Evolutionary conservation across 106 monocot genomes (phyloP).

Genomic region (Posidonia australis): DNA sequence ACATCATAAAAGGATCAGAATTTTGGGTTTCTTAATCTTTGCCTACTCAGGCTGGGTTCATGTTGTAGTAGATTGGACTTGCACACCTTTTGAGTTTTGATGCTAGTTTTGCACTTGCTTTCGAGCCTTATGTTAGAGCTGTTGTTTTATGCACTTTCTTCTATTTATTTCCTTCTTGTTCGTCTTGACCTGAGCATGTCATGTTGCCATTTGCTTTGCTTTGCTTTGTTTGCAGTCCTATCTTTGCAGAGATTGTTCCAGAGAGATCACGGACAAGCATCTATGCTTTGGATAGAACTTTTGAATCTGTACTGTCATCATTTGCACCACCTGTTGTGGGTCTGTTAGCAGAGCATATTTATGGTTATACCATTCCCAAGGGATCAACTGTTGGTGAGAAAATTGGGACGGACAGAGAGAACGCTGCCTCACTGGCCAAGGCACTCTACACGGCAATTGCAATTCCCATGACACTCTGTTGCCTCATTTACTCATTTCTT

Average conservation of each 20-base stretch:
- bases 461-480: conserved; percentile 67
- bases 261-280: conserved; percentile 82
- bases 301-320: conserved; percentile 70
- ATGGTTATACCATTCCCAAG: conserved; percentile 42
- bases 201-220: conserved; percentile 5
- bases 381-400: conserved; percentile 12
- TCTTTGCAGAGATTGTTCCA: conserved; percentile 95
- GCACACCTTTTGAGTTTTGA: too few species aligned
- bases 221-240: conserved; percentile 63
- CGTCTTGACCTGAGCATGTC: neutral
- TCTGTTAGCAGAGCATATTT: conserved; percentile 54
- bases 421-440: conserved; percentile 69
- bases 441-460: conserved; percentile 79
- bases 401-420: conserved; percentile 52
- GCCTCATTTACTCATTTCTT: conserved; percentile 72
- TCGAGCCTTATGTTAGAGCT: too few species aligned
- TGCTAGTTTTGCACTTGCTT: too few species aligned
- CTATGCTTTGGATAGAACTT: conserved; percentile 81
- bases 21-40: too few species aligned
- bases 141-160: neutral
- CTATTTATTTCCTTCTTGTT: neutral
- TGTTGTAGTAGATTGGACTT: too few species aligned
- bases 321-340: conserved; percentile 90
- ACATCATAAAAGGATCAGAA: too few species aligned
- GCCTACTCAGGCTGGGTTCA: too few species aligned